Evolutionary conservation across 441 rosid species (phyloP).

Genomic region (Pelargonium australe): DNA sequence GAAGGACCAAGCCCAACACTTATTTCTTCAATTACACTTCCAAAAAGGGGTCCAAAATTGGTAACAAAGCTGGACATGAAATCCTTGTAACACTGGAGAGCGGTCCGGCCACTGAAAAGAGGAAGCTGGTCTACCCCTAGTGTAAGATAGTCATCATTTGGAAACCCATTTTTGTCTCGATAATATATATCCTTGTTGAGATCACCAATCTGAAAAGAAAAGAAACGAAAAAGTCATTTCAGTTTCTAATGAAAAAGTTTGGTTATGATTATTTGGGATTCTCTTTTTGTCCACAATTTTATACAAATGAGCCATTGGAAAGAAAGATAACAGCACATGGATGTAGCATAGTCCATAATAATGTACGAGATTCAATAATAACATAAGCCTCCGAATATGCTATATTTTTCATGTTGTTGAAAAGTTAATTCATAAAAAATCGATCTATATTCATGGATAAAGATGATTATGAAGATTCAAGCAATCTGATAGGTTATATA

Average conservation of each 20-base stretch:
- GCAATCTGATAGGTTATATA: not conserved
- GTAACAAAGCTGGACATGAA: slow-evolving; percentile 50
- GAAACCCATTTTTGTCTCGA: slow-evolving; percentile 43
- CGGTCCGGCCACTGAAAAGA: slow-evolving; percentile 48
- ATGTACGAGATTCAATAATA: not conserved
- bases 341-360: not conserved
- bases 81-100: slow-evolving; percentile 57
- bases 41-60: slow-evolving; percentile 43
- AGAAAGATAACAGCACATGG: not conserved
- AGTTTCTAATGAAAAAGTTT: not conserved
- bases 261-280: not conserved
- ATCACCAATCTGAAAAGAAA: slow-evolving; percentile 39
- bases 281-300: not conserved
- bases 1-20: slow-evolving; percentile 62
- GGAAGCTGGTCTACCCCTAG: slow-evolving; percentile 61
- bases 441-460: not conserved
- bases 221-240: not conserved
- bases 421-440: not conserved
- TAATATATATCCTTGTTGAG: slow-evolving; percentile 51
- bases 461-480: not conserved
- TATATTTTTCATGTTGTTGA: not conserved
- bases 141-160: slow-evolving; percentile 58
- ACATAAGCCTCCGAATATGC: not conserved
- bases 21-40: slow-evolving; percentile 56
- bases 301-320: not conserved